Base-by-base conservation (phyloP, 2,329 filamentous ascomycete genomes). In the Trichophyton simii region DNA sequence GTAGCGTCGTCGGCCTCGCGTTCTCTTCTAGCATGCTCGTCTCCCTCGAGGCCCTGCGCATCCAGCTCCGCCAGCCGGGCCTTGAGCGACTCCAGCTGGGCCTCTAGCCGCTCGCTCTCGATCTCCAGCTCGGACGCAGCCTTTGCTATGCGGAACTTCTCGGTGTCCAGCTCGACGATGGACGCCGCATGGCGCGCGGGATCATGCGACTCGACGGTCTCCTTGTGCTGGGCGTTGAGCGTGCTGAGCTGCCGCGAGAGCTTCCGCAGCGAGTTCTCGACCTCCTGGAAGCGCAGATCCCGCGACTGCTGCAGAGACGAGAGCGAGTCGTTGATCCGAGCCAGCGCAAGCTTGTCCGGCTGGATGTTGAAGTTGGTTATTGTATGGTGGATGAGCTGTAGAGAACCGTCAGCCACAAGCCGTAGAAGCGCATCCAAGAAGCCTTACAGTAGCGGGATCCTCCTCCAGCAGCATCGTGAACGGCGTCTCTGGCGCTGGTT, bases 141-240 rank as follows among this genome's bases (percentile, higher is more conserved):
- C 75, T 97, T 97, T n/a, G 92, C 92, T 62, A 90, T 87, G 67
- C 91, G 87, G 76, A 97, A 97, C 72, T 96, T 96, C 67, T 91
- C 86, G 1, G 90, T 95, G 75, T 97, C 92, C 64, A 96, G 85
- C 46, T 87, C 83, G 20, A 94, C 82, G 65, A 97, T 96, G 70
- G 89, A 84, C 41, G 85, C 85, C 4, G 91, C 90, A 76, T 97
- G 92, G 63, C 84, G 84, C 4, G 86, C 82, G 0, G 88, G 83
- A 65, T 90, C 89, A 78, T 95, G 89, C 2, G 86, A 78, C 0
- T 84, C 77, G 0, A 89, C 79, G 0, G 89, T 86, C 74, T 95
- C 89, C 60, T 83, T 80, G 76, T 95, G 86, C 70, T 94, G 89
- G 4, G 85, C 82, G 46, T 83, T 81, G 60, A 95, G 82, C 1